Evolutionary conservation across 2,329 filamentous ascomycete genomes (phyloP), one percentile per base, ranked within the genome.

Genomic region (Verticillium nonalfalfae): DNA sequence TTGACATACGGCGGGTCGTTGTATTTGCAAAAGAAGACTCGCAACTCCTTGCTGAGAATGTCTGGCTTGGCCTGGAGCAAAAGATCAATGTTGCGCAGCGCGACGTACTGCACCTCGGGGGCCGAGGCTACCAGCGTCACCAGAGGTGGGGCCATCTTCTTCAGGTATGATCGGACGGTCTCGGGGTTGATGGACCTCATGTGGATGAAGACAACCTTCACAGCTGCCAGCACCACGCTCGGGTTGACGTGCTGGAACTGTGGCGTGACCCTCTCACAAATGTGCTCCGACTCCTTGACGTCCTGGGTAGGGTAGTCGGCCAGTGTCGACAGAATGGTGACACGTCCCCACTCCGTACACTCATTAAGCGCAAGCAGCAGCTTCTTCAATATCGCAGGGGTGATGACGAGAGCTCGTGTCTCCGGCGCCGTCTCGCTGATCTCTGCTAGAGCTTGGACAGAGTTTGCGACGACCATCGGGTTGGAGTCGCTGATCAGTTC

Each of bases 21-120:
- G 80, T 99, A 99, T 78, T 99, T 99, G 88, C 95, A 99, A 79
- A 99, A 99, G 79, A 99, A 99, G 9, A 99, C 95, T 55, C 95
- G 87, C 70, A 99, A 87, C 75, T 99, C 95, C 75, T 98, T 98
- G 81, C 91, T 96, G 10, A 99, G 83, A 61, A 99, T 97, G 68
- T 97, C 93, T 11, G 95, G 93, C 75, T 97, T 94, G 68, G 96
- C 95, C 75, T 99, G 95, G 33, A 99, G 83, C 6, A 99, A 82
- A 38, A 99, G 85, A 68, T 99, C 95, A 70, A 99, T 99, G 74
- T 99, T 99, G 66, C 94, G 84, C 58, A 99, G 79, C 14, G 95
- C 95, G 61, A 99, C 95, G 73, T 99, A 99, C 77, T 99, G 95
- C 45, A 99, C 95, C 80, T 99, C 95, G 7, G 95, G 93, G 0